Conservation (phyloP, 2,329 filamentous ascomycete species). For the Neoscytalidium dimidiatum region DNA sequence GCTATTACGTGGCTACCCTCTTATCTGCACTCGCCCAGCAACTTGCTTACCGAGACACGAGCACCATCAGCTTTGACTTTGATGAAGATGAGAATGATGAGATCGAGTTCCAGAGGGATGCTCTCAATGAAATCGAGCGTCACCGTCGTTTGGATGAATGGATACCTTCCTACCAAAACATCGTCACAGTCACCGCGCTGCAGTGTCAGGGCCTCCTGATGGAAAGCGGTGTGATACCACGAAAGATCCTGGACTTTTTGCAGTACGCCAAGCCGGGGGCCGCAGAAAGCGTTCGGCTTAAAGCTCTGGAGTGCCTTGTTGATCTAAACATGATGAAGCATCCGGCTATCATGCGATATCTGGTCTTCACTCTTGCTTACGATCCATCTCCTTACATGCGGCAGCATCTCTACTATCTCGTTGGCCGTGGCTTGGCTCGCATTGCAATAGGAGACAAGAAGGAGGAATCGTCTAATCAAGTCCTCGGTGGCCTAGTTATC, state of each 20-base stretch:
- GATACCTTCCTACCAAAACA: conserved; percentile 66
- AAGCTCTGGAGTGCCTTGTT: conserved; percentile 60
- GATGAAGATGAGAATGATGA: conserved; percentile 55
- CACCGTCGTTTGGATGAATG: conserved; percentile 67
- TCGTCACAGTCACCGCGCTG: conserved; percentile 63
- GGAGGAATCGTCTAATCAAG: conserved; percentile 32
- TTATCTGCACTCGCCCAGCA: conserved; percentile 65
- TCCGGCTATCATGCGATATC: conserved; percentile 55
- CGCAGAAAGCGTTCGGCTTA: conserved; percentile 60
- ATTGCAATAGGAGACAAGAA: conserved; percentile 59
- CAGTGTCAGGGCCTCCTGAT: conserved; percentile 60
- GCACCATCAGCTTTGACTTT: conserved; percentile 37
- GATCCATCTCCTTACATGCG: conserved; percentile 62
- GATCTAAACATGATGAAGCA: conserved; percentile 56
- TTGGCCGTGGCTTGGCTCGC: conserved; percentile 58
- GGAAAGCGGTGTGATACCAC: conserved; percentile 53
- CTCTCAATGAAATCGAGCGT: conserved; percentile 63
- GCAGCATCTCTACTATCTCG: conserved; percentile 51
- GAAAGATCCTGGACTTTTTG: conserved; percentile 59
- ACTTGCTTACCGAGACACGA: conserved; percentile 38
- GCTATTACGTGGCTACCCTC: conserved; percentile 81
- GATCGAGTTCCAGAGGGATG: conserved; percentile 56
- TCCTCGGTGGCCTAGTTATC: conserved; percentile 54
- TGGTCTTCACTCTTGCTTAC: conserved; percentile 57
- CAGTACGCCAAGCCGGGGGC: conserved; percentile 63